phyloP scores from a whole-genome alignment of 176 grass and related monocot genomes.

The Echinochloa phyllopogon region DNA sequence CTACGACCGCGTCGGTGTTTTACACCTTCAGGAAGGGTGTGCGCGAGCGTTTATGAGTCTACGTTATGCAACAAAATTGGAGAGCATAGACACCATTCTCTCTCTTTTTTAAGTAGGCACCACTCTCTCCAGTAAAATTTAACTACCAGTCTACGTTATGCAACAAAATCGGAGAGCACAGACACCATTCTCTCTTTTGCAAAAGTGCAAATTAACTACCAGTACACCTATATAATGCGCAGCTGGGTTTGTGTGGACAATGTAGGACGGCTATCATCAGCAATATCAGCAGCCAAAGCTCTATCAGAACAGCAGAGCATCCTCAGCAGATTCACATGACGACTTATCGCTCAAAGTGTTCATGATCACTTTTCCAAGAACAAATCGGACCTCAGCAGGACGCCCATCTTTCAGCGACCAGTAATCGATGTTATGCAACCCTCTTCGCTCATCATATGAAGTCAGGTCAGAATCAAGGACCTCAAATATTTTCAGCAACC shows the following conservation, averaged over 20 bases:
- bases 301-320: neutral
- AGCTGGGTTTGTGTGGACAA: neutral
- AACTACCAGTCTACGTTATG: no score
- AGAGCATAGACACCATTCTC: neutral
- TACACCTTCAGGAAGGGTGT: no score
- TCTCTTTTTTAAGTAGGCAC: neutral
- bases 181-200: neutral
- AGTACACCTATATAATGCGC: neutral
- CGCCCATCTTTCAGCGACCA: constrained; percentile 61
- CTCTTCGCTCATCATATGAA: constrained; percentile 47
- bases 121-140: no score
- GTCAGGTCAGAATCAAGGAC: constrained; percentile 46
- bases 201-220: no score
- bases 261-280: neutral
- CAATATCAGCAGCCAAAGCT: constrained; percentile 4
- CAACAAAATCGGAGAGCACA: neutral
- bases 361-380: constrained; percentile 79
- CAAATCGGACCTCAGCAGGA: constrained; percentile 64
- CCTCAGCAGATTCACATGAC: constrained; percentile 22
- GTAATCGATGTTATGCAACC: constrained; percentile 62
- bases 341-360: constrained; percentile 53
- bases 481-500: constrained; percentile 58
- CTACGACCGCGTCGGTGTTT: no score
- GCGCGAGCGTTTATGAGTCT: neutral
- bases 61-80: constrained; percentile 7